Conservation (phyloP, 139 green algal species). For the Chlorella sp. region DNA sequence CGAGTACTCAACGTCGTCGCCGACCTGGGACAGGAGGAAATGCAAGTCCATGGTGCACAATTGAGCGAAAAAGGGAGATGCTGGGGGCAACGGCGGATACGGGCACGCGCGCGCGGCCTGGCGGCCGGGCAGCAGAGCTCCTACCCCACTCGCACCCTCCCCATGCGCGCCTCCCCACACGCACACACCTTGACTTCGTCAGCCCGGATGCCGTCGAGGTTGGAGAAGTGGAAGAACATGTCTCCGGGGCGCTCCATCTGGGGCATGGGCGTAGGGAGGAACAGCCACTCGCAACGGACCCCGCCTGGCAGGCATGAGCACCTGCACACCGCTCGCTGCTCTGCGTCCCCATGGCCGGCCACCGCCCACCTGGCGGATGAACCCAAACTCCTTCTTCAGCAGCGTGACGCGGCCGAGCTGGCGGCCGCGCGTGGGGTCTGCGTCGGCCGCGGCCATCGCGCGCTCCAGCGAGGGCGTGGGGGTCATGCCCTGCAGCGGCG, state of each 20-base stretch:
- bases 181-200: constrained; percentile 30
- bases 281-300: background rate
- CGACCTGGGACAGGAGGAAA: constrained; percentile 4
- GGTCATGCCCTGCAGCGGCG: background rate
- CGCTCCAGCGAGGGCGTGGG: constrained; percentile 4
- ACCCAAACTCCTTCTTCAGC: constrained; percentile 55
- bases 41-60: too few relatives aligned
- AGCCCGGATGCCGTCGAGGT: constrained; percentile 8
- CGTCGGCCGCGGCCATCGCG: background rate
- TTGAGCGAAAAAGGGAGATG: too few relatives aligned
- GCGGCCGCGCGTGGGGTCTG: constrained; percentile 7
- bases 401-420: constrained; percentile 38
- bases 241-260: constrained; percentile 41
- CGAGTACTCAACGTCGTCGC: constrained; percentile 52
- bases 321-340: too few relatives aligned
- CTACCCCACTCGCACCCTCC: too few relatives aligned
- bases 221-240: constrained; percentile 59
- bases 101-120: too few relatives aligned
- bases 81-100: too few relatives aligned
- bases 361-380: constrained; percentile 43
- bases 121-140: too few relatives aligned
- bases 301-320: background rate
- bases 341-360: too few relatives aligned
- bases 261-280: background rate
- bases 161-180: too few relatives aligned